A percentile compares a stretch with the other conserved stretches of the same genome.
phyloP scores from a whole-genome alignment of 2,329 filamentous ascomycete genomes.

The Microsporum canis region DNA sequence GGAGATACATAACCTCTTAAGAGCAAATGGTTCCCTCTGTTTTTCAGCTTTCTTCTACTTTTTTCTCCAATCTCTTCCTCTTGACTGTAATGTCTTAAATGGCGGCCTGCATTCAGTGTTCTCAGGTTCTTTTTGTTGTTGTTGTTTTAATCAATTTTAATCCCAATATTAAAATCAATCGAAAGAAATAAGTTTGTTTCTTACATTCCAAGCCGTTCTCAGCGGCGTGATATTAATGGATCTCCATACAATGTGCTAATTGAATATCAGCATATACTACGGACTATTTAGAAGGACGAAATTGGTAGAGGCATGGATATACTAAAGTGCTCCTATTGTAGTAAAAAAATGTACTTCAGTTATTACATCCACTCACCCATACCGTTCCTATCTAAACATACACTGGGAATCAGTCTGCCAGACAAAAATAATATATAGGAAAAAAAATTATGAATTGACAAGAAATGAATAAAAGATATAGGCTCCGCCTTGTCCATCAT shows the following conservation, averaged over 20 bases:
- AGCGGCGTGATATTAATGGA: too few relatives aligned
- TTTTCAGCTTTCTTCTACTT: neutral
- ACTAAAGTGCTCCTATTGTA: neutral
- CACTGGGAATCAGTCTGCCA: neutral
- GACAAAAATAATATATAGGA: neutral
- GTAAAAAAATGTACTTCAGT: neutral
- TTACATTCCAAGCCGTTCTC: too few relatives aligned
- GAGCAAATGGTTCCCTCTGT: neutral
- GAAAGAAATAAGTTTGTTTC: neutral
- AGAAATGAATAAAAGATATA: too few relatives aligned
- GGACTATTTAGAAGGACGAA: neutral
- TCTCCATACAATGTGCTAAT: too few relatives aligned
- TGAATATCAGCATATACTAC: neutral
- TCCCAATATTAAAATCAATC: neutral
- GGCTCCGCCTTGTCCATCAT: neutral
- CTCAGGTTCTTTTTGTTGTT: neutral
- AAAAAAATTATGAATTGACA: neutral
- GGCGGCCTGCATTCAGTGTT: neutral
- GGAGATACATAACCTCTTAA: neutral
- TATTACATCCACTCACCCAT: neutral
- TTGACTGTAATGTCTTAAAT: neutral
- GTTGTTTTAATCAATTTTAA: neutral
- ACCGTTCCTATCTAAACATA: constrained; percentile 2
- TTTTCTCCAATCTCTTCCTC: neutral
- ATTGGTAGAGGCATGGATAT: too few relatives aligned